Conservation (phyloP, 2,329 filamentous ascomycete species). For the Colletotrichum sublineola region DNA sequence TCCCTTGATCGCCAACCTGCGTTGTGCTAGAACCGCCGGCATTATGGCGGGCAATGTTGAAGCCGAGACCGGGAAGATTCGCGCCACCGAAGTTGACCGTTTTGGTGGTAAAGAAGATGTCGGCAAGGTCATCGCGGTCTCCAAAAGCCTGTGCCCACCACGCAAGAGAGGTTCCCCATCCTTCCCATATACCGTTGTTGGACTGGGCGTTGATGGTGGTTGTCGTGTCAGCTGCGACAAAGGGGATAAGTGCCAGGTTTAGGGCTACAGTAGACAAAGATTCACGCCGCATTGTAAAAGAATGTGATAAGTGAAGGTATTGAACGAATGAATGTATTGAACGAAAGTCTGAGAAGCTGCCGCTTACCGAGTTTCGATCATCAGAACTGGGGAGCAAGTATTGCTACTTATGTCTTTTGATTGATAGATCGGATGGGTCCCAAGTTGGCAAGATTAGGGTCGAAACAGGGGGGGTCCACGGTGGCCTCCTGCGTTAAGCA, state of each 20-base stretch:
- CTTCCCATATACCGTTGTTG: constrained; percentile 58
- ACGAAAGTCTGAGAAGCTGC: not conserved
- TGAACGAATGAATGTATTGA: not conserved
- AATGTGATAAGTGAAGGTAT: not conserved
- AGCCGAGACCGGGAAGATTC: constrained; percentile 54
- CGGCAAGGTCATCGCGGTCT: constrained; percentile 55
- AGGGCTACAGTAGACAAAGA: constrained; percentile 9
- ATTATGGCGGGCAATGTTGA: constrained; percentile 60
- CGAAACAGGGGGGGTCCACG: not conserved
- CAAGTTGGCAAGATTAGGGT: not conserved
- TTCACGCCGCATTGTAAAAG: constrained; percentile 8
- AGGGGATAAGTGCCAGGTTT: not conserved
- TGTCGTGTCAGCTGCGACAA: constrained; percentile 21
- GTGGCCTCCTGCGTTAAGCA: not conserved
- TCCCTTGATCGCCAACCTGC: constrained; percentile 48
- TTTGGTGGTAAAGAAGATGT: constrained; percentile 56
- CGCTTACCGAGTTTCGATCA: not conserved
- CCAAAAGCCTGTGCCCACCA: constrained; percentile 61
- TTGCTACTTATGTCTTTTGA: not conserved
- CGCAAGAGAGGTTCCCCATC: constrained; percentile 58
- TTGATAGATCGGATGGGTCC: not conserved
- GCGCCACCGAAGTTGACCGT: constrained; percentile 47
- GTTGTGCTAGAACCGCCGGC: constrained; percentile 56
- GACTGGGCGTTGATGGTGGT: constrained; percentile 42
- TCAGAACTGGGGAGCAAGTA: not conserved